Conservation (phyloP, 2,329 filamentous ascomycete species). For the Clathrospora elynae region DNA sequence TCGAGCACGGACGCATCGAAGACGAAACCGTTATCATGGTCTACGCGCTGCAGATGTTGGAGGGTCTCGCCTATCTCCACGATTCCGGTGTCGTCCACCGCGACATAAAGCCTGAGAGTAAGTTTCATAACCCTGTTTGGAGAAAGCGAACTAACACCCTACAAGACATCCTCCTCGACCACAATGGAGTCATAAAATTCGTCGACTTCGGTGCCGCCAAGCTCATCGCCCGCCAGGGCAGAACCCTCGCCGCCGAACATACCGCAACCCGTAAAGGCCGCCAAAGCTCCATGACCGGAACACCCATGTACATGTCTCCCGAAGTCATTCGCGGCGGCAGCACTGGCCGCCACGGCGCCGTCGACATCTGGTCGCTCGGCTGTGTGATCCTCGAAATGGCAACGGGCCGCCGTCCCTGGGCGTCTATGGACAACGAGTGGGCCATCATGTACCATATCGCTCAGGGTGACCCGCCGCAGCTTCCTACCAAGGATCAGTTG, state of each 20-base stretch:
- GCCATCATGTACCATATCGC: conserved; percentile 99
- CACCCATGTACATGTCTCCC: conserved; percentile 99
- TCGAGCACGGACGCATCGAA: conserved; percentile 96
- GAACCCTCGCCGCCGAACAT: conserved; percentile 74
- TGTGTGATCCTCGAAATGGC: conserved; percentile 98
- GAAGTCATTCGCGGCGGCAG: conserved; percentile 90
- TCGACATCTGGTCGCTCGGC: conserved; percentile 95
- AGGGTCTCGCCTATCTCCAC: conserved; percentile 92
- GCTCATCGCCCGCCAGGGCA: conserved; percentile 90
- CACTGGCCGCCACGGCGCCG: conserved; percentile 76
- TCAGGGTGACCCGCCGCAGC: conserved; percentile 87
- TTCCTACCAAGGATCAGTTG: conserved; percentile 82
- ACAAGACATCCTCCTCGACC: conserved; percentile 88
- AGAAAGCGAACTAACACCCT: conserved; percentile 3
- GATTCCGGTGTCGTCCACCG: conserved; percentile 91
- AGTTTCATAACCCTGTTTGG: conserved; percentile 48
- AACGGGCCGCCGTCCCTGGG: conserved; percentile 92
- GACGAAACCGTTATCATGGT: conserved; percentile 98
- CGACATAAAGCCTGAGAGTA: conserved; percentile 96
- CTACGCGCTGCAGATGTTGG: conserved; percentile 89
- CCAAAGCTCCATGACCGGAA: conserved; percentile 94
- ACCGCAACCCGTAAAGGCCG: conserved; percentile 54
- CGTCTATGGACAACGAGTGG: conserved; percentile 96
- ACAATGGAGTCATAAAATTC: conserved; percentile 98
- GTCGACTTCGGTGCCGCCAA: conserved; percentile 98